Conservation (phyloP, 2,329 filamentous ascomycete genomes). For the Blastomyces parvus region DNA sequence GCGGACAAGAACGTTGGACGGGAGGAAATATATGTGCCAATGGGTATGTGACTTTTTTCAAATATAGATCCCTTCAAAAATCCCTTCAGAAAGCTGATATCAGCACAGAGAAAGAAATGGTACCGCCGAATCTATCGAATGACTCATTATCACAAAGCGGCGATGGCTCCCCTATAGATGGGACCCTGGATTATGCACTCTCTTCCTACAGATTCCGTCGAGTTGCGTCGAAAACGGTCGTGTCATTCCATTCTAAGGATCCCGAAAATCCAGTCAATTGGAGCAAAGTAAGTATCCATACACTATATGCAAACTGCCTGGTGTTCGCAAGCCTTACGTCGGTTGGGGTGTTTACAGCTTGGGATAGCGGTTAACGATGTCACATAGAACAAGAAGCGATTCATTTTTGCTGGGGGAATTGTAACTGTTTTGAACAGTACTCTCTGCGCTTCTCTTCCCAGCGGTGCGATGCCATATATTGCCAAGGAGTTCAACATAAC, state of each 20-base stretch:
- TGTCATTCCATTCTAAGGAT: slow-evolving; percentile 28
- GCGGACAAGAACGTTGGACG: background rate
- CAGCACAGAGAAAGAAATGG: background rate
- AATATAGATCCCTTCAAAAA: background rate
- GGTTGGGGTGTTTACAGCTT: background rate
- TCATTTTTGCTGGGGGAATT: slow-evolving; percentile 28
- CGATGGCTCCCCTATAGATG: background rate
- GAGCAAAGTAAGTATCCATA: slow-evolving; percentile 21
- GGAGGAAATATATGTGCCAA: background rate
- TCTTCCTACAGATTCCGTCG: slow-evolving; percentile 23
- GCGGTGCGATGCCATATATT: slow-evolving; percentile 32
- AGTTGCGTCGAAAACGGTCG: slow-evolving; percentile 29
- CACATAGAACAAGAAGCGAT: slow-evolving; percentile 24
- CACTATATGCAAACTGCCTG: background rate
- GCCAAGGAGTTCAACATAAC: slow-evolving; percentile 28
- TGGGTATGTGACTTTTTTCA: background rate
- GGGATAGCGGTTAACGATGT: background rate
- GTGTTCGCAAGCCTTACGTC: background rate
- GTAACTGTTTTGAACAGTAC: slow-evolving; percentile 33
- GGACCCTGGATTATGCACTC: background rate
- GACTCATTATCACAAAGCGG: slow-evolving; percentile 1
- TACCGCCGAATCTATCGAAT: slow-evolving; percentile 3
- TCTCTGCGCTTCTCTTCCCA: slow-evolving; percentile 33
- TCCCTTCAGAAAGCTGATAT: background rate
- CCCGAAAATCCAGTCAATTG: slow-evolving; percentile 29